These are phyloP conservation scores for Cornus florida DNA, from an alignment of 148 eudicot genomes.

Conservation along the genomic window DNA sequence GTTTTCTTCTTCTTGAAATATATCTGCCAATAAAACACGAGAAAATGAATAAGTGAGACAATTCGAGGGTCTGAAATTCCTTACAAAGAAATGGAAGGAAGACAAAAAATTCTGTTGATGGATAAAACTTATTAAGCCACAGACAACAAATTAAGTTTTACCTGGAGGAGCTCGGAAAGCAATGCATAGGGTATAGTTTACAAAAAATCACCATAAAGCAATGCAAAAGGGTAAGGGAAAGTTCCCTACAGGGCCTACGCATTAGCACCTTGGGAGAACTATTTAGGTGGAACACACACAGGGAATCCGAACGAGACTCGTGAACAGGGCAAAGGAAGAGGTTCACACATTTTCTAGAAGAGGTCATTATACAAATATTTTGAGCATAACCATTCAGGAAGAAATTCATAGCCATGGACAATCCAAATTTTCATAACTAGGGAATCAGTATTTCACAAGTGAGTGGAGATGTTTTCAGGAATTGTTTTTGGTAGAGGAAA, in stretches of 20 bases:
- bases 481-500: neutral
- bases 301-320: neutral
- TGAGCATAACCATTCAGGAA: neutral
- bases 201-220: neutral
- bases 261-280: neutral
- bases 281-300: neutral
- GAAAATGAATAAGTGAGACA: conserved; percentile 16
- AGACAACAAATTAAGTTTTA: too few relatives aligned
- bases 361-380: too few relatives aligned
- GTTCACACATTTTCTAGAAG: neutral
- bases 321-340: neutral
- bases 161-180: neutral
- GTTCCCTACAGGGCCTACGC: neutral
- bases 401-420: too few relatives aligned
- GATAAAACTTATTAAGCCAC: neutral
- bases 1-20: too few relatives aligned
- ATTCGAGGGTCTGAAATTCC: neutral
- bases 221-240: neutral
- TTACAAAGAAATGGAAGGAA: neutral
- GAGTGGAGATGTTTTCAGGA: conserved; percentile 1
- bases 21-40: too few relatives aligned
- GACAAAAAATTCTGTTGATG: neutral
- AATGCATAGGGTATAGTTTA: too few relatives aligned
- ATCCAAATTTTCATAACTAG: too few relatives aligned
- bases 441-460: too few relatives aligned